A percentile compares a stretch with the other conserved stretches of the same genome.
Conservation (phyloP, 2,329 filamentous ascomycete species). For the Sporothrix curviconia region DNA sequence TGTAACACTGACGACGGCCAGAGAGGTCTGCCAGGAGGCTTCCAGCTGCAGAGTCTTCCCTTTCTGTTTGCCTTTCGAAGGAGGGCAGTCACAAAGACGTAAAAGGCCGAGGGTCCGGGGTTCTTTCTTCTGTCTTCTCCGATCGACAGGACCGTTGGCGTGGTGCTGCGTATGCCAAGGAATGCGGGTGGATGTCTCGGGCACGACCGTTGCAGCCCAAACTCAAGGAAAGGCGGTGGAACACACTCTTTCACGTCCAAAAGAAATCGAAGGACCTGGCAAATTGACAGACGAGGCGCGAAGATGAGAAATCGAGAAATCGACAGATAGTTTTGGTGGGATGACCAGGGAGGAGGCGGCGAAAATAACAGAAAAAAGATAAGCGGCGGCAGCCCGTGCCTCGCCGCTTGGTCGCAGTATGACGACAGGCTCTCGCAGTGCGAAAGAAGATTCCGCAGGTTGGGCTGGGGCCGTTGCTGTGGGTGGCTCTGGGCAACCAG, state of each 20-base stretch:
- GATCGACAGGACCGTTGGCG: not conserved
- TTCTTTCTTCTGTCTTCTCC: not conserved
- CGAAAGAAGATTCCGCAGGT: not conserved
- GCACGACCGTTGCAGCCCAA: not conserved
- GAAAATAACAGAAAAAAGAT: no score
- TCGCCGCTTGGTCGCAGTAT: not conserved
- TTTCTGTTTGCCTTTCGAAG: no score
- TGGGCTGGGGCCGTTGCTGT: not conserved
- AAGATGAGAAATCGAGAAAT: not conserved
- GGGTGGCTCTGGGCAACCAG: constrained; percentile 1
- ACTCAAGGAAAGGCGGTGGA: not conserved
- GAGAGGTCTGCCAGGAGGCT: no score
- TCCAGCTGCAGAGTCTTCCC: no score
- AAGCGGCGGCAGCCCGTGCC: no score
- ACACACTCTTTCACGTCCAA: not conserved
- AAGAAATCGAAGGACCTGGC: not conserved
- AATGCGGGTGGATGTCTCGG: constrained; percentile 8
- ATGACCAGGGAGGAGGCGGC: no score
- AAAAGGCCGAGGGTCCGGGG: not conserved
- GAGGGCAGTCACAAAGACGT: no score
- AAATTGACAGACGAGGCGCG: not conserved
- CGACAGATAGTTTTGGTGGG: not conserved
- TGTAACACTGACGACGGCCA: no score
- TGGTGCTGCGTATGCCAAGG: no score
- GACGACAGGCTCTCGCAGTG: not conserved